Conservation (phyloP, 768 basidiomycete species). For the Amanita jacksonii region DNA sequence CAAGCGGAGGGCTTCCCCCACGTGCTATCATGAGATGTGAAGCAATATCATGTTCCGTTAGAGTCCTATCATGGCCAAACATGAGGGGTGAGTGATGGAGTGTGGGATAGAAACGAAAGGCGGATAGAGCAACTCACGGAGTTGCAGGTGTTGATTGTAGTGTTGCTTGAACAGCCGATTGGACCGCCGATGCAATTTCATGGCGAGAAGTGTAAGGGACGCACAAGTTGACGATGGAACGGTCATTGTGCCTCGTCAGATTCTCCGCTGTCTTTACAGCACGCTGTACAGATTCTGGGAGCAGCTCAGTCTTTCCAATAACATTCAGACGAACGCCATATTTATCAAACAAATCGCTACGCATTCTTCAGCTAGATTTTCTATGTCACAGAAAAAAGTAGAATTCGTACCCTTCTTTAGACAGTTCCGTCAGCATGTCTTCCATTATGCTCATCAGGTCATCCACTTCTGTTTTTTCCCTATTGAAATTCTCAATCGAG, state of each 20-base stretch:
- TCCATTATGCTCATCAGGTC: constrained; percentile 82
- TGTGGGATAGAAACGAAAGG: background rate
- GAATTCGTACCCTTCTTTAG: constrained; percentile 72
- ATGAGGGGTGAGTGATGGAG: background rate
- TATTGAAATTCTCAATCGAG: constrained; percentile 93
- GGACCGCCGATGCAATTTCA: constrained; percentile 80
- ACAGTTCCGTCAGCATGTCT: constrained; percentile 67
- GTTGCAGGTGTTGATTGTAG: constrained; percentile 14
- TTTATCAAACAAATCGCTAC: constrained; percentile 67
- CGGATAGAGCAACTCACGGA: background rate
- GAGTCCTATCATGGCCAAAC: constrained; percentile 14
- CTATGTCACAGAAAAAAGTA: too few species aligned
- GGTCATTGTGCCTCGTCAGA: constrained; percentile 64
- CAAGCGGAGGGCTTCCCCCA: constrained; percentile 68
- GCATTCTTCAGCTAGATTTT: constrained; percentile 3
- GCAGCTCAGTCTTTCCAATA: constrained; percentile 63
- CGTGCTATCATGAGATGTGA: constrained; percentile 55
- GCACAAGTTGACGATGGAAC: constrained; percentile 80
- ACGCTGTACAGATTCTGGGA: constrained; percentile 66
- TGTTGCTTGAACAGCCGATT: constrained; percentile 35
- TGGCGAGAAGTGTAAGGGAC: constrained; percentile 90
- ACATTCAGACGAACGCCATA: constrained; percentile 82
- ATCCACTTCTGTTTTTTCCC: constrained; percentile 77
- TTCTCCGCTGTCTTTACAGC: constrained; percentile 65
- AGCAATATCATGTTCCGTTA: constrained; percentile 64